Evolutionary conservation across 1,139 yeast genomes (phyloP).

Genomic region (Pichia sp.): DNA sequence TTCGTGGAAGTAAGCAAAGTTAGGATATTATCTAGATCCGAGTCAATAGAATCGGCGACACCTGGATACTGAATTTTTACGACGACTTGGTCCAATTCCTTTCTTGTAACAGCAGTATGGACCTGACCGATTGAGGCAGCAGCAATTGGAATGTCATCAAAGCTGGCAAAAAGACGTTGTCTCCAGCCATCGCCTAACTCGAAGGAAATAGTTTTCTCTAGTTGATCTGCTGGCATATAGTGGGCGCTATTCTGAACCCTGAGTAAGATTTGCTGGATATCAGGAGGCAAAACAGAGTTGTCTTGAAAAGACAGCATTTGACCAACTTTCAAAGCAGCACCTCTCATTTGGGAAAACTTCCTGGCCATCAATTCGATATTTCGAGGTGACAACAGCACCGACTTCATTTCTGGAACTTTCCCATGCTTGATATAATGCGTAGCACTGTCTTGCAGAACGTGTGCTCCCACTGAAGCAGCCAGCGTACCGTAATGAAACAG

Average conservation of each 20-base stretch:
- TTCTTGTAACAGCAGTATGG: slow-evolving; percentile 68
- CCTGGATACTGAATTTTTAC: slow-evolving; percentile 98
- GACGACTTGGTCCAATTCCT: slow-evolving; percentile 60
- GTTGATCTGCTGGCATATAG: slow-evolving; percentile 92
- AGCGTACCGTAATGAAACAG: slow-evolving; percentile 88
- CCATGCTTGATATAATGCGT: slow-evolving; percentile 57
- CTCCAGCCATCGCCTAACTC: slow-evolving; percentile 88
- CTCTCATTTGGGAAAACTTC: slow-evolving; percentile 90
- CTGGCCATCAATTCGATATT: slow-evolving; percentile 85
- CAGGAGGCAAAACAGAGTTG: slow-evolving; percentile 75
- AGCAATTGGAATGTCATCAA: slow-evolving; percentile 89
- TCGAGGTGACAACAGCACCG: slow-evolving; percentile 68
- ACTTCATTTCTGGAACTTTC: slow-evolving; percentile 48
- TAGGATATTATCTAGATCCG: slow-evolving; percentile 81
- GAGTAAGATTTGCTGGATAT: slow-evolving; percentile 72
- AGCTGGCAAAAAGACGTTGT: slow-evolving; percentile 55
- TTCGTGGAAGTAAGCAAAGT: slow-evolving; percentile 82
- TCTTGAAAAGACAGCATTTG: slow-evolving; percentile 95
- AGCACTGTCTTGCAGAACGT: slow-evolving; percentile 76
- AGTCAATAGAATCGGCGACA: slow-evolving; percentile 89
- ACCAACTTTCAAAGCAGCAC: slow-evolving; percentile 95
- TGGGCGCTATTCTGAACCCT: slow-evolving; percentile 92
- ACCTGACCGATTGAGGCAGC: slow-evolving; percentile 99
- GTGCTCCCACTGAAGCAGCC: slow-evolving; percentile 88
- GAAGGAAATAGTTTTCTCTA: slow-evolving; percentile 65